phyloP scores from a whole-genome alignment of 305 asterid genomes.

The Fraxinus nigra region DNA sequence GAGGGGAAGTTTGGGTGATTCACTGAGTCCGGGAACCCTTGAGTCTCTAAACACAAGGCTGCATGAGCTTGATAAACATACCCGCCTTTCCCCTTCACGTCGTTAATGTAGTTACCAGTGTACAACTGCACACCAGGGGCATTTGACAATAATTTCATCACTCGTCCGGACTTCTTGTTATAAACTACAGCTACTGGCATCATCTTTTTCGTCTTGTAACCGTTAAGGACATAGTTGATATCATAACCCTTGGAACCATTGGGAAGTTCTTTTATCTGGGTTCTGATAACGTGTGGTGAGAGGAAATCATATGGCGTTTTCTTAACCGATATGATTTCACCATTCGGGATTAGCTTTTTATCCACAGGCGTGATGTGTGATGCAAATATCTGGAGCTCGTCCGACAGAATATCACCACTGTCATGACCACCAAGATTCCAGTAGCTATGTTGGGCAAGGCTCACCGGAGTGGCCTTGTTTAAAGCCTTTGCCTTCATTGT shows the following conservation, averaged over 20 bases:
- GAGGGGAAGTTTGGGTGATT: neutral
- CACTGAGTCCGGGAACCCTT: neutral
- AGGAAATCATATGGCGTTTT: neutral
- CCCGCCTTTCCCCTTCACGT: neutral
- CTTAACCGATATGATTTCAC: neutral
- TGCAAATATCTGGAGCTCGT: neutral
- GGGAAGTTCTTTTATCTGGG: neutral
- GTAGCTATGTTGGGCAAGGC: neutral
- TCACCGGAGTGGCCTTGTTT: neutral
- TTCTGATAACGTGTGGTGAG: neutral
- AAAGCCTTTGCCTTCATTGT: neutral
- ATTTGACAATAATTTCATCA: neutral
- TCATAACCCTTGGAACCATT: neutral
- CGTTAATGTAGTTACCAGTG: neutral
- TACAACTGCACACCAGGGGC: neutral
- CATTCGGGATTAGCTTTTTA: neutral
- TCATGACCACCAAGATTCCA: neutral
- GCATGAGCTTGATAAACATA: neutral
- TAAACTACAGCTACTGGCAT: neutral
- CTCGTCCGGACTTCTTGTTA: neutral
- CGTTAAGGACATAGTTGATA: neutral
- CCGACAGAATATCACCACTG: neutral
- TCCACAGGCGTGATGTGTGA: neutral
- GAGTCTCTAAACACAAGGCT: neutral
- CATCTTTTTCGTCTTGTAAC: neutral